Evolutionary conservation across 2,329 filamentous ascomycete species (phyloP).

Genomic region (Colletotrichum nymphaeae): DNA sequence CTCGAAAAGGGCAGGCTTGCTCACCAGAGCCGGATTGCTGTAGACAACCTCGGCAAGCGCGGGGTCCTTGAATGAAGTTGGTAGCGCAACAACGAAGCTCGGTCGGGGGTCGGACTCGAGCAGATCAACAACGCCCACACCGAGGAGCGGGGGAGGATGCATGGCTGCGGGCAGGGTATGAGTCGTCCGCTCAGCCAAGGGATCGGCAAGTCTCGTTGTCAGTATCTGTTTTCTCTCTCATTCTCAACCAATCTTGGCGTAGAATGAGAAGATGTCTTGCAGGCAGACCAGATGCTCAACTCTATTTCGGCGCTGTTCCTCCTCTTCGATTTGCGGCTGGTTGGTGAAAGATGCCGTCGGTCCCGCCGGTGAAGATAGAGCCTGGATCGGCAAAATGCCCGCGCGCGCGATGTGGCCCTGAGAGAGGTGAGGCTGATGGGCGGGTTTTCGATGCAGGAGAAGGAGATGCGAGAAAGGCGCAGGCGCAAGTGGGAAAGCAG

Average conservation of each 20-base stretch:
- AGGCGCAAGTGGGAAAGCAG: constrained; percentile 14
- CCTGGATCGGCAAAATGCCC: neutral
- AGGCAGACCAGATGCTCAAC: neutral
- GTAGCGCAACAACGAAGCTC: constrained; percentile 50
- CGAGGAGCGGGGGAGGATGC: constrained; percentile 36
- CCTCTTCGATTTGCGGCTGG: neutral
- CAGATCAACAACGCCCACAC: constrained; percentile 51
- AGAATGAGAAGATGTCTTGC: neutral
- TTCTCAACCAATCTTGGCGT: constrained; percentile 29
- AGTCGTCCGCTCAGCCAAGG: constrained; percentile 33
- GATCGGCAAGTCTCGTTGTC: constrained; percentile 30
- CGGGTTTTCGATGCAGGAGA: constrained; percentile 13
- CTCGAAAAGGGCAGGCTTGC: constrained; percentile 45
- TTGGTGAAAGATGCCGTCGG: neutral
- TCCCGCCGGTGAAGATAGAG: constrained; percentile 15
- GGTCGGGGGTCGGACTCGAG: constrained; percentile 54
- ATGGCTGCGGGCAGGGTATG: constrained; percentile 21
- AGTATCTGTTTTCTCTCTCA: constrained; percentile 27
- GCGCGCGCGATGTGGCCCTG: neutral
- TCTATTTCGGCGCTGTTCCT: neutral
- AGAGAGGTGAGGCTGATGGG: neutral
- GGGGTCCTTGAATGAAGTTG: constrained; percentile 31
- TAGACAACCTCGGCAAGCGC: constrained; percentile 42
- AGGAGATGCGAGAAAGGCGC: constrained; percentile 12
- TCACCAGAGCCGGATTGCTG: constrained; percentile 50